phyloP scores from a whole-genome alignment of 2,329 filamentous ascomycete genomes.

The Tolypocladium tropicale region DNA sequence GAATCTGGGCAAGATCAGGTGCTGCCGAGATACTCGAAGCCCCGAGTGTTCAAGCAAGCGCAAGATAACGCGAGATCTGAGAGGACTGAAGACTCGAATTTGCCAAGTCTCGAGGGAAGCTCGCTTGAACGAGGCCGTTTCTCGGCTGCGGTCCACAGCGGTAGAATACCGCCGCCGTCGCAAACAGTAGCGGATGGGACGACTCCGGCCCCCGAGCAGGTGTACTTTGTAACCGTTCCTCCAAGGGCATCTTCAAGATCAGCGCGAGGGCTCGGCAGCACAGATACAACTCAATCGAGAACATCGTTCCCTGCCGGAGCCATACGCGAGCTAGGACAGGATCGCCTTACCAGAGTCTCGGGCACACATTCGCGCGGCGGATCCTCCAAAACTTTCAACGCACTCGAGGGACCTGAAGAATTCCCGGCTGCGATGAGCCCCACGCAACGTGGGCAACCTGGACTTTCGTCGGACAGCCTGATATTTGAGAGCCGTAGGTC shows the following conservation, averaged over 20 bases:
- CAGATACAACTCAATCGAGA: background rate
- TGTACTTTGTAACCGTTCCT: constrained; percentile 7
- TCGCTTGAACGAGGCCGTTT: background rate
- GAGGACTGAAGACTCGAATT: background rate
- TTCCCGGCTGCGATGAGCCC: background rate
- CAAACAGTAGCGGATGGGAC: background rate
- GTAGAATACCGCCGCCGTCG: background rate
- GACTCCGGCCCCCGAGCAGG: background rate
- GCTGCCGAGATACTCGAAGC: background rate
- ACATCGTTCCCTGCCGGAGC: background rate
- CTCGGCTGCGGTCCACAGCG: no score
- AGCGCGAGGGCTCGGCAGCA: background rate
- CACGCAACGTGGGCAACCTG: background rate
- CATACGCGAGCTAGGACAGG: no score
- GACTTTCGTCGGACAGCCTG: background rate
- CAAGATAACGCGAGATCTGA: background rate
- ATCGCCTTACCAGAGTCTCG: background rate
- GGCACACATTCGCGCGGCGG: background rate
- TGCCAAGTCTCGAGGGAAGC: background rate
- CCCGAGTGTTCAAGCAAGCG: background rate
- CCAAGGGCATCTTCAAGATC: constrained; percentile 9
- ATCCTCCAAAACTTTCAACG: background rate
- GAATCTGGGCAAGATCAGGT: background rate
- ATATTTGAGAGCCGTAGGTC: background rate
- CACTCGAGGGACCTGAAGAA: background rate